Evolutionary conservation across 169 alveolate species (phyloP).

Genomic region (Plasmodium malariae): DNA sequence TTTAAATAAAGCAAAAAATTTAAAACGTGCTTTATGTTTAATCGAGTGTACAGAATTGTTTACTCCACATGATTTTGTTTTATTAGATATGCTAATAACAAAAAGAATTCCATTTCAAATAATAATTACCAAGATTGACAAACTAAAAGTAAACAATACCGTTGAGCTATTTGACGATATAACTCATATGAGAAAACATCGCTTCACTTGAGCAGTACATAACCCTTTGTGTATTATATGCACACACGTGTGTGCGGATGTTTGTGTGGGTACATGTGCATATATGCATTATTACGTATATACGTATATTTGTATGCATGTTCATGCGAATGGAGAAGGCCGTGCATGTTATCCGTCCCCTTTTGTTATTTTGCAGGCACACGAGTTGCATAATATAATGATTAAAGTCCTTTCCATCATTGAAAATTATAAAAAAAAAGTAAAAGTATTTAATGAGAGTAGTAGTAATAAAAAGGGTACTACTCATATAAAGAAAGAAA

Average conservation of each 20-base stretch:
- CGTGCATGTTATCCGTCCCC: neutral
- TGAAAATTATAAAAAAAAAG: conserved; percentile 58
- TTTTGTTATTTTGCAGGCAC: conserved; percentile 20
- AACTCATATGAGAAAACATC: no score
- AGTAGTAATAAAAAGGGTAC: neutral
- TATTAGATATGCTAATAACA: conserved; percentile 86
- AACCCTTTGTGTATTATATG: no score
- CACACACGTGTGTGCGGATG: neutral
- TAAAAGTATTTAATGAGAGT: conserved; percentile 25
- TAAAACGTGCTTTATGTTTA: conserved; percentile 84
- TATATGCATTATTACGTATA: neutral
- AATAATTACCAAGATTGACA: conserved; percentile 87
- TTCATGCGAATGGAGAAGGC: neutral
- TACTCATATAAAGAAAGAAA: neutral
- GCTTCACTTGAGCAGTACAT: no score
- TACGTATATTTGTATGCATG: neutral
- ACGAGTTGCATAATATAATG: conserved; percentile 57
- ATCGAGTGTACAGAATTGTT: conserved; percentile 86
- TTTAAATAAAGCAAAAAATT: conserved; percentile 69
- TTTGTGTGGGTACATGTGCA: no score
- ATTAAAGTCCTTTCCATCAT: conserved; percentile 30
- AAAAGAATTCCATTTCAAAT: conserved; percentile 86
- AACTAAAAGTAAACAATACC: conserved; percentile 78
- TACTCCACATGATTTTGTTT: conserved; percentile 81
- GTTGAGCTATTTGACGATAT: no score